Evolutionary conservation across 2,329 filamentous ascomycete species (phyloP).

Genomic region (Aureobasidium sp.): DNA sequence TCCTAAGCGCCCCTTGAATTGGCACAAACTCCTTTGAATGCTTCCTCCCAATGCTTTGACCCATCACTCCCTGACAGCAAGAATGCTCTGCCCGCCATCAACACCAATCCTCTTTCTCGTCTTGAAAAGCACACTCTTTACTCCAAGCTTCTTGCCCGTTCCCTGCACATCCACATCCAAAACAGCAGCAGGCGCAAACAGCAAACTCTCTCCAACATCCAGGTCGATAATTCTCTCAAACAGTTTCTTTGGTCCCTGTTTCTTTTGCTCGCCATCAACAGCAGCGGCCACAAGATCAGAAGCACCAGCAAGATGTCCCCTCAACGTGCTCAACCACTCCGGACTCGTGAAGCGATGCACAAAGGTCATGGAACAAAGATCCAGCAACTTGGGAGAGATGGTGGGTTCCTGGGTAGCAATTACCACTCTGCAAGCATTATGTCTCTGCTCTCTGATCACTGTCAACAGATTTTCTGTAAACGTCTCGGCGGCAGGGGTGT

Average conservation of each 20-base stretch:
- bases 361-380: slow-evolving; percentile 63
- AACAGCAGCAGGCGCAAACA: slow-evolving; percentile 26
- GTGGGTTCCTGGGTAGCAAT: slow-evolving; percentile 74
- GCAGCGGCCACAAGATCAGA: slow-evolving; percentile 16
- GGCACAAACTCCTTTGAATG: not conserved
- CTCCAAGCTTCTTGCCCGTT: slow-evolving; percentile 20
- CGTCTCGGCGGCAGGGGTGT: no score
- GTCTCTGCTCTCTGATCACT: no score
- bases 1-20: not conserved
- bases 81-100: slow-evolving; percentile 23
- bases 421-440: slow-evolving; percentile 55
- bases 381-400: slow-evolving; percentile 57
- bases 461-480: no score
- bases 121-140: slow-evolving; percentile 21
- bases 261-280: not conserved
- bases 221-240: slow-evolving; percentile 26
- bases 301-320: slow-evolving; percentile 41
- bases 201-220: slow-evolving; percentile 25
- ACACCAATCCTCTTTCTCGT: slow-evolving; percentile 23
- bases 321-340: slow-evolving; percentile 48
- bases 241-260: slow-evolving; percentile 16
- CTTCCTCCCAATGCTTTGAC: not conserved
- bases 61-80: slow-evolving; percentile 18
- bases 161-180: slow-evolving; percentile 18
- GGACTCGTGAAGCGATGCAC: slow-evolving; percentile 65